Conservation (phyloP, 768 basidiomycete genomes). For the Suillus tomentosus region DNA sequence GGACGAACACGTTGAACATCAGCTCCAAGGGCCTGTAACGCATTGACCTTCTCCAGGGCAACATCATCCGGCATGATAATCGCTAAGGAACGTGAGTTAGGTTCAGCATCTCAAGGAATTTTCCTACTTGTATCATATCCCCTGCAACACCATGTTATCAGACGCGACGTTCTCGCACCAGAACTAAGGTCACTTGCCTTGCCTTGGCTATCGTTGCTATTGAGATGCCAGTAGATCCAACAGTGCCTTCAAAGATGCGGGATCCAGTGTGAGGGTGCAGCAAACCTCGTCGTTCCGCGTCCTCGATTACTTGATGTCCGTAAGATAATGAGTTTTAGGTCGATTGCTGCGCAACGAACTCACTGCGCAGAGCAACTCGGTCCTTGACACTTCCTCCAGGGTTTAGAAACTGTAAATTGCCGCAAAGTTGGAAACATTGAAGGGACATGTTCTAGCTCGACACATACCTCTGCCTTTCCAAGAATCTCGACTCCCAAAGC, state of each 20-base stretch:
- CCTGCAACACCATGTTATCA: conserved; percentile 39
- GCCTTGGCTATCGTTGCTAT: conserved; percentile 92
- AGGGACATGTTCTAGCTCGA: not conserved
- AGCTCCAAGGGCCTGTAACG: conserved; percentile 82
- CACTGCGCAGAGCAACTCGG: conserved; percentile 91
- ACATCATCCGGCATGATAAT: conserved; percentile 92
- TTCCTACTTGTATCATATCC: conserved; percentile 82
- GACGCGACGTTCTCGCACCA: not conserved
- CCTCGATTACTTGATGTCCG: conserved; percentile 77
- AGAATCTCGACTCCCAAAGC: conserved; percentile 92
- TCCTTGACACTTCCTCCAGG: conserved; percentile 99
- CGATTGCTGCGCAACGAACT: conserved; percentile 20
- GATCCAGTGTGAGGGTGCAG: conserved; percentile 86
- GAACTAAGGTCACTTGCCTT: conserved; percentile 47
- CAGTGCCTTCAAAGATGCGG: conserved; percentile 95
- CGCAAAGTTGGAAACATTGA: not conserved
- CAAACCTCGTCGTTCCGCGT: conserved; percentile 84
- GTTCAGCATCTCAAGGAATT: conserved; percentile 11
- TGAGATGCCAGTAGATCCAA: conserved; percentile 95
- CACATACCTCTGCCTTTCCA: conserved; percentile 86
- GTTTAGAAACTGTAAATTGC: conserved; percentile 74
- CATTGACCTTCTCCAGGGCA: conserved; percentile 87
- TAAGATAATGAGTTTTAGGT: not conserved
- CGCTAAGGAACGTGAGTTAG: conserved; percentile 43
- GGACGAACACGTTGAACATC: conserved; percentile 90